Percentiles rank a stretch among this genome's conserved stretches.
These are phyloP conservation scores for Leishmania braziliensis DNA, from an alignment of 208 protist genomes.

Conservation along the genomic window DNA sequence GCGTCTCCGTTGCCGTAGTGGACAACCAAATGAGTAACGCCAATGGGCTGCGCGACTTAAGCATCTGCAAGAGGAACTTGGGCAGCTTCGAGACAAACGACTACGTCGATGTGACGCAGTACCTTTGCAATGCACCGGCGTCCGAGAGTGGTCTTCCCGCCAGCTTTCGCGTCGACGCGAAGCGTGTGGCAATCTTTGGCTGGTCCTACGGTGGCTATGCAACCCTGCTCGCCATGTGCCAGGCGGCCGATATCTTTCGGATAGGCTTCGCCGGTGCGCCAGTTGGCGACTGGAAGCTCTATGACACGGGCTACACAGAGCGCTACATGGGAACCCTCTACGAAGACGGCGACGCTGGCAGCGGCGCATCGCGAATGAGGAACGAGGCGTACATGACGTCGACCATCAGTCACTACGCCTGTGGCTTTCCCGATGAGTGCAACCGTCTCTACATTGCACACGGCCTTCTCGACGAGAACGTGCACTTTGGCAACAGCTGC, in stretches of 20 bases:
- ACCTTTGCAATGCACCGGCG: constrained; percentile 37
- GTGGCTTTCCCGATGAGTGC: constrained; percentile 81
- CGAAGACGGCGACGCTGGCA: constrained; percentile 15
- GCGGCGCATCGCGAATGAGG: constrained; percentile 11
- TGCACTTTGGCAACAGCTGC: constrained; percentile 89
- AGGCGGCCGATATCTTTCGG: constrained; percentile 77
- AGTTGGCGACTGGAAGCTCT: constrained; percentile 87
- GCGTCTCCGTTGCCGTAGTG: constrained; percentile 78
- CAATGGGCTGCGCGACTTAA: constrained; percentile 74
- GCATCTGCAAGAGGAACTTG: constrained; percentile 88
- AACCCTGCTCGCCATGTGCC: constrained; percentile 84
- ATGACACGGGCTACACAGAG: constrained; percentile 92
- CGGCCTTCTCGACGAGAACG: constrained; percentile 94
- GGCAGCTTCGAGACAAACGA: constrained; percentile 84
- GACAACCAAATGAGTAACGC: constrained; percentile 90
- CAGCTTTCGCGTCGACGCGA: constrained; percentile 59
- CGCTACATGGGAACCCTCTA: constrained; percentile 86
- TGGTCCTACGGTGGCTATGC: constrained; percentile 93
- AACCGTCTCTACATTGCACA: constrained; percentile 92
- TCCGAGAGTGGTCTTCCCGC: constrained; percentile 26
- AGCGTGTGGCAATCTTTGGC: constrained; percentile 82
- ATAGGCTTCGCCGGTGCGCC: constrained; percentile 86
- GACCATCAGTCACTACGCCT: constrained; percentile 60
- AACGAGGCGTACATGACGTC: constrained; percentile 64
- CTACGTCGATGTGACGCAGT: constrained; percentile 70